Evolutionary conservation across 1,284 basidiomycete genomes (phyloP).

Genomic region (Ceratobasidium sp.): DNA sequence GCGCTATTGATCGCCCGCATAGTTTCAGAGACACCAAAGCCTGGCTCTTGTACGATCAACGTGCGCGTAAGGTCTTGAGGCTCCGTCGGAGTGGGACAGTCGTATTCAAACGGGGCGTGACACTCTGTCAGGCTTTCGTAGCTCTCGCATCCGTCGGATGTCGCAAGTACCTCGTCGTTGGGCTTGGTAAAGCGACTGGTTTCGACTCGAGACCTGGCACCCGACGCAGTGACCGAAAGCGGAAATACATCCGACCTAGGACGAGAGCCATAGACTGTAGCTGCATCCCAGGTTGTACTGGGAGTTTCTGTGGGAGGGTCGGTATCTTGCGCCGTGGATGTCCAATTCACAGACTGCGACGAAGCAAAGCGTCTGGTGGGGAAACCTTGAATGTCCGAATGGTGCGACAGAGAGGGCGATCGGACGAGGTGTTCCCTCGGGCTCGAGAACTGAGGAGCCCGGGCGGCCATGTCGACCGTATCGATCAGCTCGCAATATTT

Average conservation of each 20-base stretch:
- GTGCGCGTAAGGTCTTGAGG: neutral
- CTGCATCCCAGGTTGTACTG: neutral
- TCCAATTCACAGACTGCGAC: neutral
- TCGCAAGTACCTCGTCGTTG: neutral
- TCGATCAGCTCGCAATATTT: constrained; percentile 20
- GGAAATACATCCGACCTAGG: constrained; percentile 9
- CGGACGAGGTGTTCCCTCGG: neutral
- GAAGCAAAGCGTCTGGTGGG: neutral
- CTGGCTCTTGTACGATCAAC: neutral
- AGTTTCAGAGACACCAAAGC: constrained; percentile 22
- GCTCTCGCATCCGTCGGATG: constrained; percentile 1
- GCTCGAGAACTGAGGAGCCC: neutral
- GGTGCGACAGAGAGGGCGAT: neutral
- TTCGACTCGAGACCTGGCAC: neutral
- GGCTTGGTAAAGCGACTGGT: too few relatives aligned
- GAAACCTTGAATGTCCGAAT: neutral
- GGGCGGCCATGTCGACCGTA: constrained; percentile 10
- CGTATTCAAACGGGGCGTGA: neutral
- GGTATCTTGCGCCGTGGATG: neutral
- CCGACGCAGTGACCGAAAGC: neutral
- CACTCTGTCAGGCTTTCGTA: neutral
- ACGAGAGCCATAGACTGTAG: neutral
- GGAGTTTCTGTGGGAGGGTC: neutral
- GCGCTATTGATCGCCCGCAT: constrained; percentile 8
- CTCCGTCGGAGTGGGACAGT: neutral